Percentiles rank a stretch among this genome's conserved stretches.
Conservation (phyloP, 2,329 filamentous ascomycete genomes). For the Pestalotiopsis fici region DNA sequence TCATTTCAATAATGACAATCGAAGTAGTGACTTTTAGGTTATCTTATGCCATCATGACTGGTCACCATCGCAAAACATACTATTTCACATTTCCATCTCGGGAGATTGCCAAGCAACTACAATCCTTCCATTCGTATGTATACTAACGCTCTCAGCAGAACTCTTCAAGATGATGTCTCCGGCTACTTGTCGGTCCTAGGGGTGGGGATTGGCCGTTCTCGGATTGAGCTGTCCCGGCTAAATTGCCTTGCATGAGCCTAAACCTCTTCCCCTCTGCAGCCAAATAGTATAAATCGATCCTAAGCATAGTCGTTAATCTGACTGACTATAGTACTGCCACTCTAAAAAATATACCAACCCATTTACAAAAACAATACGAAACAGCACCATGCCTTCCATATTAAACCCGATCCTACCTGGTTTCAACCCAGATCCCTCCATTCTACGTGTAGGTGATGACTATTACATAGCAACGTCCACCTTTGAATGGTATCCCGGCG, state of each 20-base stretch:
- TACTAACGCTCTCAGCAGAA: too few species aligned
- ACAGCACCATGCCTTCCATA: slow-evolving; percentile 42
- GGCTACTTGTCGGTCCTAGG: not conserved
- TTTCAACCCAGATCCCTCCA: slow-evolving; percentile 58
- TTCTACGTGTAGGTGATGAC: slow-evolving; percentile 51
- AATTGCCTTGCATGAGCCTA: slow-evolving; percentile 3
- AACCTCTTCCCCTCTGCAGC: not conserved
- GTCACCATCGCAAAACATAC: too few species aligned
- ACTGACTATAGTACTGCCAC: not conserved
- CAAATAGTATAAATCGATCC: not conserved
- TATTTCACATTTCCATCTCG: too few species aligned
- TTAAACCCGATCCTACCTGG: slow-evolving; percentile 58
- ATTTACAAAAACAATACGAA: not conserved
- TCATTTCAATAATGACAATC: too few species aligned
- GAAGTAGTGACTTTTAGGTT: too few species aligned
- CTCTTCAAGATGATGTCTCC: too few species aligned
- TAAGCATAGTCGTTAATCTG: not conserved
- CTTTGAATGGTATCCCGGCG: slow-evolving; percentile 57
- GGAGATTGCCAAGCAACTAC: too few species aligned
- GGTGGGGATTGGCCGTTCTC: not conserved
- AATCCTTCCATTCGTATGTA: too few species aligned
- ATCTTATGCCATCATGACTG: too few species aligned
- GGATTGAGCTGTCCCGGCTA: not conserved
- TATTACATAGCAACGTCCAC: slow-evolving; percentile 59
- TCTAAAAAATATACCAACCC: not conserved